Conservation (phyloP, 2,329 filamentous ascomycete species). For the Phyllosticta paracitricarpa region DNA sequence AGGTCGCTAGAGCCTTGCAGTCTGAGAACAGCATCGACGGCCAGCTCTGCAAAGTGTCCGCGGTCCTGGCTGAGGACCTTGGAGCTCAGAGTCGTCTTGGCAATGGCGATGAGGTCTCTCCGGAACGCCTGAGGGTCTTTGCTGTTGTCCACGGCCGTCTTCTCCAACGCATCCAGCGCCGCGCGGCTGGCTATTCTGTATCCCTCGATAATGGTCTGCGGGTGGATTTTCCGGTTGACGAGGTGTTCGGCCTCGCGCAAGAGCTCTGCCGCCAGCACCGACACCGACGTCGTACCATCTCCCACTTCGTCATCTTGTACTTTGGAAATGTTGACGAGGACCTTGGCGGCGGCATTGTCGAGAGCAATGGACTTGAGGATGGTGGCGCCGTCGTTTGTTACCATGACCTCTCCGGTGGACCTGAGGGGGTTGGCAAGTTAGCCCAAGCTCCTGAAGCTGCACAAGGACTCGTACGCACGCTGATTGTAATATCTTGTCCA, state of each 20-base stretch:
- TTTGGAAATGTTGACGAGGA: conserved; percentile 98
- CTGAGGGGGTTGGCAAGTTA: conserved; percentile 35
- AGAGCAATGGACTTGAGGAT: conserved; percentile 97
- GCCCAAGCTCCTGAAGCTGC: conserved; percentile 12
- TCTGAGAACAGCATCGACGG: conserved; percentile 82
- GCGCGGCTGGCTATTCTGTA: conserved; percentile 94
- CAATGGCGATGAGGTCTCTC: conserved; percentile 82
- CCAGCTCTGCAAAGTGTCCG: conserved; percentile 80
- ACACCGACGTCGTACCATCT: conserved; percentile 96
- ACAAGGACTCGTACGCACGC: conserved; percentile 48
- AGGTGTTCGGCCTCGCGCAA: conserved; percentile 94
- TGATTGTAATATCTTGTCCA: conserved; percentile 97
- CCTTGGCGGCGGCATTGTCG: conserved; percentile 96
- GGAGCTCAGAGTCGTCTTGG: conserved; percentile 89
- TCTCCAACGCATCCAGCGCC: conserved; percentile 73
- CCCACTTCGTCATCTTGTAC: conserved; percentile 98
- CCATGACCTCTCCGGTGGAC: conserved; percentile 93
- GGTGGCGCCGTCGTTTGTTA: conserved; percentile 97
- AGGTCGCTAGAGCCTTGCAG: conserved; percentile 86
- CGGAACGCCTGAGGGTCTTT: conserved; percentile 73
- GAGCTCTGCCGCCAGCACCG: conserved; percentile 88
- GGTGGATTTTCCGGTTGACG: conserved; percentile 96
- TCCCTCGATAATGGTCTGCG: conserved; percentile 97
- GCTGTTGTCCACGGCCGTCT: conserved; percentile 82
- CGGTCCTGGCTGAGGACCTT: conserved; percentile 94